A percentile compares a stretch with the other conserved stretches of the same genome.
These are phyloP conservation scores for Neonectria hederae DNA, from an alignment of 2,329 filamentous ascomycete genomes.

Conservation along the genomic window DNA sequence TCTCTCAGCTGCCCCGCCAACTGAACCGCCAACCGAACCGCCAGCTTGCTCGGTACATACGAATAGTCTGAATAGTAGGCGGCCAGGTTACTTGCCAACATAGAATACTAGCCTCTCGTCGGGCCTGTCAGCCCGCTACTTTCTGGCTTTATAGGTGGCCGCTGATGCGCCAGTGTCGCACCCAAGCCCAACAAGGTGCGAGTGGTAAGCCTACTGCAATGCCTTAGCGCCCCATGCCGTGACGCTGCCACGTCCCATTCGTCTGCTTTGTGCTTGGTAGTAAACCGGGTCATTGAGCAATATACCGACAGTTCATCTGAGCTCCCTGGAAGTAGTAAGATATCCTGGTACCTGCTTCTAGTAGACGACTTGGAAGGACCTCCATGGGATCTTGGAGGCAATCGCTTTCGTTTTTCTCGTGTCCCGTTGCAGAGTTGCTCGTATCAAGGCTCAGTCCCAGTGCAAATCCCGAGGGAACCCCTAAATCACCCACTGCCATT, in stretches of 20 bases:
- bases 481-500: constrained; percentile 6
- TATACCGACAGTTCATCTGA: not conserved
- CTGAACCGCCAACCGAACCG: constrained; percentile 26
- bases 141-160: not conserved
- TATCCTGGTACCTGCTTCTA: too few species aligned
- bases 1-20: constrained; percentile 44
- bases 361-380: not conserved
- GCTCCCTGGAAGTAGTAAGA: not conserved
- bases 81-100: not conserved
- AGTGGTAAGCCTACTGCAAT: constrained; percentile 21
- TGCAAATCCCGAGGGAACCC: not conserved
- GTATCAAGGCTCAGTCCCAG: not conserved
- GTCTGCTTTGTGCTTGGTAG: constrained; percentile 15
- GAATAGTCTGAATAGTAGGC: not conserved
- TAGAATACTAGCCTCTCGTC: not conserved
- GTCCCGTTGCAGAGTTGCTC: not conserved
- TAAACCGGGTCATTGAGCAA: not conserved
- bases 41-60: not conserved
- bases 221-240: constrained; percentile 34
- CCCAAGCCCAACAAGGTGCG: constrained; percentile 10
- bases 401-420: not conserved
- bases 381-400: too few species aligned
- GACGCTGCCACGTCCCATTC: constrained; percentile 38
- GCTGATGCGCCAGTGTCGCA: constrained; percentile 28
- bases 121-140: not conserved